A percentile compares a stretch with the other conserved stretches of the same genome.
Conservation (phyloP, 208 protist genomes). For the Histomonas meleagridis region DNA sequence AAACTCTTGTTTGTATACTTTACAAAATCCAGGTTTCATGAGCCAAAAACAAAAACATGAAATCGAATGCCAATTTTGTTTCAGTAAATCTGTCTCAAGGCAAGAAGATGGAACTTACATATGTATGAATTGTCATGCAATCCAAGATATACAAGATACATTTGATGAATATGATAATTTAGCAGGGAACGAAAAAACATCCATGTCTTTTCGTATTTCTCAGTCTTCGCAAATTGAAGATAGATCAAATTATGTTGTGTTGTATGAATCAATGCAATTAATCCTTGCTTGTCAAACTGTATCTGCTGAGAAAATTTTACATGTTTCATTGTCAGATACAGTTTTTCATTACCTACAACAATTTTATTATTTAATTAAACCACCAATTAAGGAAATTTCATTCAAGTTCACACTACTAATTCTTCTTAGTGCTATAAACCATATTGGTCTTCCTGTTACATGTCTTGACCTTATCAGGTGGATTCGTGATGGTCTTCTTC, state of each 20-base stretch:
- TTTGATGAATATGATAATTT: slow-evolving; percentile 7
- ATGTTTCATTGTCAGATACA: neutral
- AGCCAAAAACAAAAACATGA: too few species aligned
- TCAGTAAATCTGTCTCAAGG: too few species aligned
- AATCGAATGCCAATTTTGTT: too few species aligned
- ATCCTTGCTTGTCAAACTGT: neutral
- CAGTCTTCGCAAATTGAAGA: neutral
- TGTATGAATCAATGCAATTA: neutral
- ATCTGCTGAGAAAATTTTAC: neutral
- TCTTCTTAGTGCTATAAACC: neutral
- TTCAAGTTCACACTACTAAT: neutral
- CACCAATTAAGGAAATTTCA: neutral
- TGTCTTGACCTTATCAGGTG: neutral
- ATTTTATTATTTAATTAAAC: neutral
- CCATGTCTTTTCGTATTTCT: neutral
- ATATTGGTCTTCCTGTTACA: neutral
- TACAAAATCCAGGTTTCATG: too few species aligned
- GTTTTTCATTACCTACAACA: neutral
- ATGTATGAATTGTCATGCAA: neutral
- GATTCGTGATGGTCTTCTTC: neutral
- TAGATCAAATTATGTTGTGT: neutral
- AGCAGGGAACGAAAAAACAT: neutral
- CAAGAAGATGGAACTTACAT: slow-evolving; percentile 26
- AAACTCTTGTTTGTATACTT: too few species aligned
- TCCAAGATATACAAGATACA: neutral